Base-by-base conservation (phyloP, 148 eudicot genomes). In the Diospyros kaki region DNA sequence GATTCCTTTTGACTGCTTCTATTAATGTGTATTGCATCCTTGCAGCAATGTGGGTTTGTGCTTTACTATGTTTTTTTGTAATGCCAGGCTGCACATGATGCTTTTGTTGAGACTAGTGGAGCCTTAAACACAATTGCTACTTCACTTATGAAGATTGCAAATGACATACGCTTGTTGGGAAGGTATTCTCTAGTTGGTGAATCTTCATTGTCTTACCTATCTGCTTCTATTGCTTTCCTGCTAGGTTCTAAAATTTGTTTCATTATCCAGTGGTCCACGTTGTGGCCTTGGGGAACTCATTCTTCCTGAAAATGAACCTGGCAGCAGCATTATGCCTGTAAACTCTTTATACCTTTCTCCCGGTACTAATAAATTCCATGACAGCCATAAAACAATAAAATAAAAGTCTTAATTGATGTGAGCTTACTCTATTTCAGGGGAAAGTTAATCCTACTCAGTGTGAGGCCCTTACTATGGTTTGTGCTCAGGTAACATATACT, bases 241-340 rank as follows among this genome's bases (percentile, higher is more conserved):
- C 51, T 39, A 52, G 70, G 54, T 68, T 82, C 17, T 83, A 5
- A 79, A 58, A 55, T 51, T 65, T 12, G 60, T 64, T 60, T 69
- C 68, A 44, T 73, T 75, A 14, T 81, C 62, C 85, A 95, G 98
- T 88, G 98, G 98, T 69, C 98, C 98, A 56, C 93, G 98, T 2
- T 95, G 98, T 77, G 98, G 98, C 74, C 93, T 95, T 71, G 97
- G 98, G 45, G 98, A 95, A 84, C 88, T 95, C 69, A 89, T 87
- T 76, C 97, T 95, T 83, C 98, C 98, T 66, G 98, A 95, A 84
- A 95, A 95, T 90, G 98, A 95, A 84, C 98, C 97, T 53, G 98
- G 98, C 64, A 95, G 98, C 97, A 95, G 98, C 82, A 95, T 95
- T 75, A 95, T 95, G 98, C 98, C 98, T 80, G 97, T 95, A 92